phyloP scores from a whole-genome alignment of 176 grass and related monocot genomes.

The Thinopyrum elongatum region DNA sequence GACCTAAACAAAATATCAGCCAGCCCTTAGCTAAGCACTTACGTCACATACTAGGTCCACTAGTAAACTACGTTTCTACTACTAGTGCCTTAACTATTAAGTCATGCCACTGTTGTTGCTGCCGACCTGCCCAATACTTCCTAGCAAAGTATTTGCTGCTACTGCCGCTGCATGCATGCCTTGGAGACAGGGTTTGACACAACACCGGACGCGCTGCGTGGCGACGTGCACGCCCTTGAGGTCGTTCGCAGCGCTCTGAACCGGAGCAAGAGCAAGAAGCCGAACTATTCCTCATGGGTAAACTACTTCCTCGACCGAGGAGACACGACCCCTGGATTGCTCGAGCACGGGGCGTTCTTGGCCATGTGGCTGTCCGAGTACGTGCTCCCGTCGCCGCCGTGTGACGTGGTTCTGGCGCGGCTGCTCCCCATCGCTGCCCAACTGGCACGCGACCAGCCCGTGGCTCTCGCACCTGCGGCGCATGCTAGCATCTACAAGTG shows the following conservation, averaged over 20 bases:
- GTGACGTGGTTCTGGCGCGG: not conserved
- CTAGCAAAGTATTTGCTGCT: no score
- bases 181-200: no score
- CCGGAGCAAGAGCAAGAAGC: conserved; percentile 77
- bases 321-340: not conserved
- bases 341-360: conserved; percentile 82
- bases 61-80: no score
- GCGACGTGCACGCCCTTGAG: conserved; percentile 50
- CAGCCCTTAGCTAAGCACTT: no score
- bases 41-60: no score
- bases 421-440: conserved; percentile 71
- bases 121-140: no score
- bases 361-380: conserved; percentile 53
- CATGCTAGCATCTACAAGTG: conserved; percentile 68
- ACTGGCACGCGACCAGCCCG: conserved; percentile 47
- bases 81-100: no score
- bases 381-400: conserved; percentile 42
- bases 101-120: no score
- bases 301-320: conserved; percentile 50
- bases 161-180: no score
- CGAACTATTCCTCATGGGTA: conserved; percentile 74
- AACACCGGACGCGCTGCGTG: not conserved
- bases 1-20: no score
- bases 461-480: conserved; percentile 61
- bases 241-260: conserved; percentile 58